Base-by-base conservation (phyloP, 2,329 filamentous ascomycete species). In the Hymenoscyphus repandus region DNA sequence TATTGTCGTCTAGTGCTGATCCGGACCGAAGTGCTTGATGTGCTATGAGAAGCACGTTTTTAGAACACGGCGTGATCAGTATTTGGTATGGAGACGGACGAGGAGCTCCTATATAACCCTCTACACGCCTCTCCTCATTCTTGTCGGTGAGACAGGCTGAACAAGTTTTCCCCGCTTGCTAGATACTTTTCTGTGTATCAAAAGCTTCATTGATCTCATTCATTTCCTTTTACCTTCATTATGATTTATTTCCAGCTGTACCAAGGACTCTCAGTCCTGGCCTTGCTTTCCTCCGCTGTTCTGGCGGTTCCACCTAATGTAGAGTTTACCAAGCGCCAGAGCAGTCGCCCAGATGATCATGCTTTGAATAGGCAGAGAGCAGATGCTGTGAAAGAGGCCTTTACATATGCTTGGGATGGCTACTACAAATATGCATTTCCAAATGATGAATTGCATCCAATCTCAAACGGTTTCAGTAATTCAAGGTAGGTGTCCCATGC, bases 401-500 rank as follows among this genome's bases (percentile, higher is more conserved):
- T 91, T 62, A 74, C 78, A 51, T 76, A 77, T 60, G 83, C 86
- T 2, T 91, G 86, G 85, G 69, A 82, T 52, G 86, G 84, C 1
- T 92, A 92, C 66, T 78, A 80, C 62, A 71, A 80, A 68, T 81
- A 88, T 68, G 88, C 88, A 0, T 91, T 88, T 55, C 86, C 86
- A 1, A 80, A 88, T 58, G 89, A 95, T 66, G 87, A 89, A 40
- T 71, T 95, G 9, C 74, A 73, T 54, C 88, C 90, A 0, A 73
- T 88, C 12, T 78, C 76, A 37, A 88, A 89, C 58, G 69, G 68
- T 1, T 85, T 71, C 53, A 74, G 74, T 18, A 83, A 95, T 66
- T 86, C 88, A 49, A 78, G 86, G 87, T 89, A 70, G 38, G n/a
- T 5, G 20, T 38, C 12, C 12, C 13, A 37, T 27, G 30, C n/a